Evolutionary conservation across 2,329 filamentous ascomycete genomes (phyloP), one percentile per base, ranked within the genome.

Genomic region (Didymella pinodella): DNA sequence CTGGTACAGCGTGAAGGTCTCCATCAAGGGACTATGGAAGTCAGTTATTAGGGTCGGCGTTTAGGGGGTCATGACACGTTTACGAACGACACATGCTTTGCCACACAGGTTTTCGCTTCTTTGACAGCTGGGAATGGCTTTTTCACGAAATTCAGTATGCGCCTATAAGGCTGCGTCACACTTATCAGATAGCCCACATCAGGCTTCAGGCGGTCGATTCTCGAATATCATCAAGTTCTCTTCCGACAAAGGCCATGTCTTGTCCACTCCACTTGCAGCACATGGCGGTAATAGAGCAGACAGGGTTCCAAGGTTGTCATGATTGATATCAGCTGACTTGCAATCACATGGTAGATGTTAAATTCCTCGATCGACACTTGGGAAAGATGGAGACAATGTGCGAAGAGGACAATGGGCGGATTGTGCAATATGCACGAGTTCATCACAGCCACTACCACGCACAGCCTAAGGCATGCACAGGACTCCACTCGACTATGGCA

Each of bases 21-120:
- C 71, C 48, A 57, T 71, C 48, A 75, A 68, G 65, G 67, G 68
- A 50, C 52, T 76, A 26, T 75, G 72, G 71, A 70, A 67, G 65
- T 72, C 72, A 55, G 66, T 74, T 50, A 57, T 53, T 44, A 51
- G 53, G 70, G 52, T 64, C 69, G 71, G 73, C 71, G 71, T 74
- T 75, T 65, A 75, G 62, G 61, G 62, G 62, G 54, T 65, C 65
- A 66, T 65, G 65, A 62, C 59, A 63, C 47, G 57, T 65, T 64
- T 57, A 66, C 61, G 63, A 68, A 64, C 60, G 64, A 64, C 51
- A 54, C 50, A 58, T 58, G 56, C 56, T 28, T 66, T 64, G 61
- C 59, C 62, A 57, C 55, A 61, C 56, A 57, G 57, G 61, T 36
- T 48, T 59, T 53, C 59, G 53, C 48, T 49, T 46, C 51, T 54